A percentile compares a stretch with the other conserved stretches of the same genome.
Evolutionary conservation across 768 basidiomycete genomes (phyloP).

Genomic region (Epithele typhae): DNA sequence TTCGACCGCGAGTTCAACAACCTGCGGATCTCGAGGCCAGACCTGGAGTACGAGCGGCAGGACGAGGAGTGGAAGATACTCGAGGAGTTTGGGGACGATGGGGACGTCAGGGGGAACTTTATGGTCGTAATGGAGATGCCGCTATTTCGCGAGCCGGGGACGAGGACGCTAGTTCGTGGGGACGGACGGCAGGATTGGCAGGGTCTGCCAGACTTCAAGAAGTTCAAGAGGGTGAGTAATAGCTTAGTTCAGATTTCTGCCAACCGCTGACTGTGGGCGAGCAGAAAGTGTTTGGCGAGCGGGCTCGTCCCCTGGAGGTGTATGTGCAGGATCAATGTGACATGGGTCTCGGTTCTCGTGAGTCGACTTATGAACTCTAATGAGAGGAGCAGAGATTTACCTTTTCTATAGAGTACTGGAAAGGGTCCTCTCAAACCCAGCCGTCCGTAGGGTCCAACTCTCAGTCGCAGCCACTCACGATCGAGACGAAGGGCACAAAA

Average conservation of each 20-base stretch:
- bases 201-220: constrained; percentile 67
- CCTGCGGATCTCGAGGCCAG: constrained; percentile 65
- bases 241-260: neutral
- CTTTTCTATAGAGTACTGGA: constrained; percentile 74
- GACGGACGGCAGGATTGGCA: constrained; percentile 34
- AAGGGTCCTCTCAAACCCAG: constrained; percentile 26
- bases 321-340: constrained; percentile 48
- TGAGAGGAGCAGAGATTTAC: constrained; percentile 5
- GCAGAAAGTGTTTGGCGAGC: constrained; percentile 26
- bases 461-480: constrained; percentile 1
- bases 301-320: constrained; percentile 44
- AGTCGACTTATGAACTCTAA: constrained; percentile 12
- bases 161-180: too few relatives aligned
- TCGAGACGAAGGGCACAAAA: neutral
- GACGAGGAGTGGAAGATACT: constrained; percentile 55
- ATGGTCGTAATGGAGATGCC: constrained; percentile 75
- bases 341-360: constrained; percentile 51
- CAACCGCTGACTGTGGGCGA: constrained; percentile 22
- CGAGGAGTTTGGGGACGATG: constrained; percentile 63
- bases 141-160: constrained; percentile 34
- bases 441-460: constrained; percentile 1
- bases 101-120: constrained; percentile 65
- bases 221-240: constrained; percentile 63
- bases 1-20: constrained; percentile 82
- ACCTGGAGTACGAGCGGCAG: constrained; percentile 41